Percentiles rank a stretch among this genome's conserved stretches.
Evolutionary conservation across 352 stramenopile species (phyloP).

Genomic region (Thalassiosira livingstoniorum): DNA sequence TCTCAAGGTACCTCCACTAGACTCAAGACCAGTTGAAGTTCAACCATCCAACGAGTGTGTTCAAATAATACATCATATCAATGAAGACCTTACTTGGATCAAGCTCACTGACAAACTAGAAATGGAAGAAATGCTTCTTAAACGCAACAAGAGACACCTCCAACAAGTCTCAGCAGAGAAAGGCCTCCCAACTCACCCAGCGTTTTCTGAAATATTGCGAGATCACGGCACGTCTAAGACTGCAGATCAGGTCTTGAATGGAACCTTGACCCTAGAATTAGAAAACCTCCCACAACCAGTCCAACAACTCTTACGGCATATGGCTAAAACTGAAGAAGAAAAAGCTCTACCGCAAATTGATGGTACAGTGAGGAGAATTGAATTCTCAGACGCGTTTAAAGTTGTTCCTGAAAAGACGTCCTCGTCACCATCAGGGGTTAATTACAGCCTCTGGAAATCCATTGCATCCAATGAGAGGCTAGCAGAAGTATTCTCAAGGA

Average conservation of each 20-base stretch:
- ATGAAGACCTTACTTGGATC: neutral
- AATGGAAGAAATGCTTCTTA: slow-evolving; percentile 20
- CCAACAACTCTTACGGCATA: neutral
- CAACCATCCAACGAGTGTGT: neutral
- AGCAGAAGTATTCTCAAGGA: too few relatives aligned
- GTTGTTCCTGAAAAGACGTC: neutral
- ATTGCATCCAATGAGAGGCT: neutral
- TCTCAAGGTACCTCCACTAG: slow-evolving; percentile 7
- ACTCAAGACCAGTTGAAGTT: neutral
- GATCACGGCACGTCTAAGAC: neutral
- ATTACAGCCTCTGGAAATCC: slow-evolving; percentile 28
- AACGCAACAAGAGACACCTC: slow-evolving; percentile 38
- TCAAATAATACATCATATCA: neutral
- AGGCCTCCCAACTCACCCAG: neutral
- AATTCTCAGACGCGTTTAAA: slow-evolving; percentile 20
- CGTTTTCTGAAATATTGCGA: neutral
- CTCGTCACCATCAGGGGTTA: neutral
- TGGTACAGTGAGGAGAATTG: neutral
- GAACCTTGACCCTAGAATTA: neutral
- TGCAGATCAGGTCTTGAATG: neutral
- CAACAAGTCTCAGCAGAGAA: slow-evolving; percentile 28
- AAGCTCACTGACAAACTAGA: neutral
- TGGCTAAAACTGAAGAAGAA: neutral
- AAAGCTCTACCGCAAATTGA: neutral
- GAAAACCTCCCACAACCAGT: neutral